Percentiles rank a stretch among this genome's conserved stretches.
Conservation (phyloP, 75 land plant species). For the Ceratopteris richardii region DNA sequence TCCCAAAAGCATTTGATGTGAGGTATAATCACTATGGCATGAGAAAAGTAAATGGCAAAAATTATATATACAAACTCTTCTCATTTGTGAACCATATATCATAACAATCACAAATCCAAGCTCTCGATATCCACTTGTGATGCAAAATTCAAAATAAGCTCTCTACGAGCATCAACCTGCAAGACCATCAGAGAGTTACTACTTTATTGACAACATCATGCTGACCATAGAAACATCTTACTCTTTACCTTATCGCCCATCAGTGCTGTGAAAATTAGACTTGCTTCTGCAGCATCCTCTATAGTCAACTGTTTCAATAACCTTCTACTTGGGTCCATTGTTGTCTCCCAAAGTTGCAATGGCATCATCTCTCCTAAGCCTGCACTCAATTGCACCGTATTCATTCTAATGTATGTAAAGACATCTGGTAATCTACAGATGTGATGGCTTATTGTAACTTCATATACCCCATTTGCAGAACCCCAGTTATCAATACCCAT, state of each 20-base stretch:
- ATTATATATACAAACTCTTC: no score
- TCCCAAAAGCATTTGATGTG: no score
- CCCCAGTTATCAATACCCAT: no score
- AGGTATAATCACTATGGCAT: no score
- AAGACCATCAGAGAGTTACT: neutral
- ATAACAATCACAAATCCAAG: constrained; percentile 42
- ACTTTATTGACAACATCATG: neutral
- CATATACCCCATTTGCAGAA: no score
- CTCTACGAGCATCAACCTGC: constrained; percentile 83
- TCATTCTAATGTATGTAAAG: no score
- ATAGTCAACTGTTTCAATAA: constrained; percentile 70
- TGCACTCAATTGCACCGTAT: constrained; percentile 20
- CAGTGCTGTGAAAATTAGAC: constrained; percentile 66
- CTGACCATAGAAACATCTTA: neutral
- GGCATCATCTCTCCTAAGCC: constrained; percentile 99
- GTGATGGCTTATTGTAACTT: no score
- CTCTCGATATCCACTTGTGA: constrained; percentile 38
- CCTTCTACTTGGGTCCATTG: constrained; percentile 74
- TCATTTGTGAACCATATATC: no score
- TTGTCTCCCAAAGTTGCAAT: constrained; percentile 90
- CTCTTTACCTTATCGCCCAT: constrained; percentile 83
- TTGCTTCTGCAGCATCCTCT: constrained; percentile 96
- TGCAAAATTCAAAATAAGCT: constrained; percentile 64
- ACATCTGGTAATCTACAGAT: no score
- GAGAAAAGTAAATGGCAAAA: no score